phyloP scores from a whole-genome alignment of 2,329 filamentous ascomycete species.

The Venturia nashicola region DNA sequence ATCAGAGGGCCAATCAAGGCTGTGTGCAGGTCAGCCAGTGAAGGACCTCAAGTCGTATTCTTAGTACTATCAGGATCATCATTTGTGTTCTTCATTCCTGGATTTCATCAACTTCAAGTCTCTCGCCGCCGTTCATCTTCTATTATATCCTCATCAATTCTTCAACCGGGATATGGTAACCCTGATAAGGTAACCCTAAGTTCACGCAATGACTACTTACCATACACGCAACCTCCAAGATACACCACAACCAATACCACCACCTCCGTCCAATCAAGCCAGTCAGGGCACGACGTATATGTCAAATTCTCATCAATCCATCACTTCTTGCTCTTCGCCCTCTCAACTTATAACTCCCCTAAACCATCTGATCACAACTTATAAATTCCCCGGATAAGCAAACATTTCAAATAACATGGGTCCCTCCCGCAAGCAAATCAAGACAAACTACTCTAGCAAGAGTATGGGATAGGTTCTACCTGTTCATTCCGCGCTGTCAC shows the following conservation, averaged over 20 bases:
- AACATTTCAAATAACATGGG: not conserved
- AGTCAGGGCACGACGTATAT: not conserved
- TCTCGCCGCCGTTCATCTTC: not conserved
- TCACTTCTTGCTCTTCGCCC: not conserved
- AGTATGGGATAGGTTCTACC: not conserved
- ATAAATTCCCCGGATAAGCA: not conserved
- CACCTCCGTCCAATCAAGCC: not conserved
- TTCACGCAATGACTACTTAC: not conserved
- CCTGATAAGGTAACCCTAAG: not conserved
- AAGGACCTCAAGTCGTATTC: too few relatives aligned
- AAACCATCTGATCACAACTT: not conserved
- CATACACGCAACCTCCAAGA: not conserved
- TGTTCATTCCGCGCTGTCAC: not conserved
- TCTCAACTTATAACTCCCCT: not conserved
- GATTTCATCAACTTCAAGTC: not conserved
- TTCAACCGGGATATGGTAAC: too few relatives aligned
- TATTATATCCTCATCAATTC: not conserved
- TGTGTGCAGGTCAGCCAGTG: too few relatives aligned
- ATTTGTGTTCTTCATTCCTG: not conserved
- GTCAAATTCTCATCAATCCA: not conserved
- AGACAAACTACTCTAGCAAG: not conserved
- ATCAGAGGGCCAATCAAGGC: too few relatives aligned
- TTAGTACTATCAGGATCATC: not conserved
- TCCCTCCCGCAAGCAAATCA: not conserved
- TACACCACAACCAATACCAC: not conserved